Percentiles rank a stretch among this genome's conserved stretches.
phyloP scores from a whole-genome alignment of 1,284 basidiomycete genomes.

The Apiotrichum brassicae region DNA sequence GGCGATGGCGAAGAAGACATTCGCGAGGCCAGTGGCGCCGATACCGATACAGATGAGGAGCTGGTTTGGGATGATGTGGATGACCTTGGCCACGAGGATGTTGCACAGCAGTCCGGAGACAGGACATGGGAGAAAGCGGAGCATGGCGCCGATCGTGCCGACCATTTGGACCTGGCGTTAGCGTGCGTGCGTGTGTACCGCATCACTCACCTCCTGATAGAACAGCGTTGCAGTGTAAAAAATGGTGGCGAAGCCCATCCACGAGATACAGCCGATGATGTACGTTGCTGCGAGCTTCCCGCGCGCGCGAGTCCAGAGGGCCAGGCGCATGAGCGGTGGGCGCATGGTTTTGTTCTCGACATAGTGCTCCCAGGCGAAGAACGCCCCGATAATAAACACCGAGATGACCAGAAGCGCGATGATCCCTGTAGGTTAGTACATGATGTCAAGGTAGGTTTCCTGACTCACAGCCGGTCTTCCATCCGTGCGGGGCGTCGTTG shows the following conservation, averaged over 20 bases:
- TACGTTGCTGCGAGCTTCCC: constrained; percentile 62
- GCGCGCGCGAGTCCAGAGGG: constrained; percentile 62
- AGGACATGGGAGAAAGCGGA: constrained; percentile 71
- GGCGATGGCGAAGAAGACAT: constrained; percentile 67
- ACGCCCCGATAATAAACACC: constrained; percentile 55
- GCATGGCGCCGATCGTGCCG: constrained; percentile 57
- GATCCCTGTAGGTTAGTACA: constrained; percentile 35
- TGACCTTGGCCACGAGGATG: constrained; percentile 43
- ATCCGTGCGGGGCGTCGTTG: constrained; percentile 60
- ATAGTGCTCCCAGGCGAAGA: constrained; percentile 64
- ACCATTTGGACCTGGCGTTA: constrained; percentile 27
- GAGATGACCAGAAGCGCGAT: constrained; percentile 58
- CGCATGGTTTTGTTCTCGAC: constrained; percentile 48
- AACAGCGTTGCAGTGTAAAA: constrained; percentile 40
- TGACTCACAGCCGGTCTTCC: constrained; percentile 64
- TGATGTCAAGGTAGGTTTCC: too few species aligned
- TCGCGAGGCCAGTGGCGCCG: constrained; percentile 54
- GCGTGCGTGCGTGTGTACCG: too few species aligned
- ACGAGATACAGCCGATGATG: constrained; percentile 62
- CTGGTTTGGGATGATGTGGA: constrained; percentile 32
- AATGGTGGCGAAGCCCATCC: constrained; percentile 55
- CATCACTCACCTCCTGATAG: constrained; percentile 23
- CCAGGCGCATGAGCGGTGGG: constrained; percentile 64
- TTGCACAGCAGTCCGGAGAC: constrained; percentile 65
- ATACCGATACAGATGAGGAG: constrained; percentile 56